phyloP scores from a whole-genome alignment of 2,329 filamentous ascomycete genomes.

The Trichophyton rubrum region DNA sequence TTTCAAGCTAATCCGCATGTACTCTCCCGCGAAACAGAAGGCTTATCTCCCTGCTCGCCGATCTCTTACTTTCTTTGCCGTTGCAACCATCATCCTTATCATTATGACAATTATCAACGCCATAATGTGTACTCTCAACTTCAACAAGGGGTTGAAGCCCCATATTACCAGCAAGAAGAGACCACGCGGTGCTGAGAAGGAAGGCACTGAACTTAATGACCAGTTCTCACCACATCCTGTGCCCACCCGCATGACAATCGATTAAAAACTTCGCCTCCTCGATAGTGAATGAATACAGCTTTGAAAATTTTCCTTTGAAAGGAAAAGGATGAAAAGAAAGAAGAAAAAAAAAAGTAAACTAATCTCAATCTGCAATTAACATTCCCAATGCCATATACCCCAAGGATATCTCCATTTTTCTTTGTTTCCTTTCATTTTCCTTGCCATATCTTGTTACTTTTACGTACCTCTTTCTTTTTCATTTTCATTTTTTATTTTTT shows the following conservation, averaged over 20 bases:
- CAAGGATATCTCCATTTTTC: background rate
- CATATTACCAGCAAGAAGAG: constrained; percentile 57
- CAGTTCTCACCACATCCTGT: constrained; percentile 24
- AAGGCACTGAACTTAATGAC: constrained; percentile 31
- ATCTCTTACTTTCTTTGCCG: constrained; percentile 83
- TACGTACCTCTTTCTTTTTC: background rate
- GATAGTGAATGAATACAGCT: background rate
- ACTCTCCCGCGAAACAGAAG: constrained; percentile 46
- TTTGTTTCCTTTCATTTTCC: background rate
- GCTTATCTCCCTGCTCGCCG: constrained; percentile 69
- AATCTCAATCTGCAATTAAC: background rate
- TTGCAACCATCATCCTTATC: constrained; percentile 82
- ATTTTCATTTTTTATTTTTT: background rate
- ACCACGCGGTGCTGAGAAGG: constrained; percentile 38
- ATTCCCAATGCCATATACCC: constrained; percentile 5
- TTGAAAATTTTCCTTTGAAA: background rate
- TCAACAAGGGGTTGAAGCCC: constrained; percentile 75
- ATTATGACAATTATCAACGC: constrained; percentile 80
- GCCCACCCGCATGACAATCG: constrained; percentile 36
- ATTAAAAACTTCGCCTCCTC: constrained; percentile 17
- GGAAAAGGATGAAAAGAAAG: background rate
- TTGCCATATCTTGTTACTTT: background rate
- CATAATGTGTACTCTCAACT: constrained; percentile 78
- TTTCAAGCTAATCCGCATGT: constrained; percentile 97
- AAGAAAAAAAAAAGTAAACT: background rate